Evolutionary conservation across 2,329 filamentous ascomycete species (phyloP), one percentile per base, ranked within the genome.

Genomic region (Ciborinia camelliae): DNA sequence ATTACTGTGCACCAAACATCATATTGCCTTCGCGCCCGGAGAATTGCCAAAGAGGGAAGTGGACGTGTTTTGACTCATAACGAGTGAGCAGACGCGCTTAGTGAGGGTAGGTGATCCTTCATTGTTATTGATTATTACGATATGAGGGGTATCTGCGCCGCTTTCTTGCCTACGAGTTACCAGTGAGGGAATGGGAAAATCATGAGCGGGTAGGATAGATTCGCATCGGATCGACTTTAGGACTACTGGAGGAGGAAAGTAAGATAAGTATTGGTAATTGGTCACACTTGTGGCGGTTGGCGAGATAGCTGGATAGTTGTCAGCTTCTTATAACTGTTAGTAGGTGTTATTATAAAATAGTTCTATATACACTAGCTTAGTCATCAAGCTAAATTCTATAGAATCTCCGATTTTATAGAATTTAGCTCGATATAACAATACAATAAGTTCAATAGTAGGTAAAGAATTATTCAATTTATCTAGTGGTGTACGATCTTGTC

Each of bases 11-110:
- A 53, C 14, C 12, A n/a, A 20, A 15, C 18, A 30, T 57, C 53
- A 57, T 39, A 57, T 57, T 57, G 53, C 10, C 32, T 57, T 43
- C 39, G 39, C 37, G 53, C 39, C 53, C 37, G 18, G 26, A 23
- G 18, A 26, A 37, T 43, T 18, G 10, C 12, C 28, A 30, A 8
- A 5, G 15, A 43, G 18, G 20, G 15, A 14, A 12, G 26, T 57
- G 37, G 43, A 37, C 39, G 18, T 30, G 0, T 14, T 15, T 43
- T 43, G 53, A 43, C 37, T 57, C 39, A 43, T 43, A 30, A 14
- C 12, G 12, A 4, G n/a, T 41, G 23, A 43, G 20, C 48, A 30
- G 48, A 23, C 53, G 26, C 26, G 26, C 53, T 23, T n/a, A 30
- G 37, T 57, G 53, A 57, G 53, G 15, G 35, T 15, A n/a, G 15